Evolutionary conservation across 1,284 basidiomycete genomes (phyloP).

Genomic region (Caloboletus inedulis): DNA sequence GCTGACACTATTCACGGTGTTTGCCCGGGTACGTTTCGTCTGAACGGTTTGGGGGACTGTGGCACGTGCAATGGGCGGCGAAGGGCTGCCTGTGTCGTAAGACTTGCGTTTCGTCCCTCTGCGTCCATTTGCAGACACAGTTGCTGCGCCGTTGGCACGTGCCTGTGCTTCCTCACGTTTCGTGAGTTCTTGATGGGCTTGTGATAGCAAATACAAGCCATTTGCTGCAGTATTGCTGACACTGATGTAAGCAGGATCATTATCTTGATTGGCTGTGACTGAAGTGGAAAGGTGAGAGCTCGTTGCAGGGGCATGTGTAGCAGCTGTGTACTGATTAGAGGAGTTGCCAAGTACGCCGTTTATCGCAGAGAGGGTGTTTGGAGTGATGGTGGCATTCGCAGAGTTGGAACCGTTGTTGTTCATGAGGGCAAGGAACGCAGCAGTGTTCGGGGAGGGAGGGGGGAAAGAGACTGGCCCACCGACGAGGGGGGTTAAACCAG

Average conservation of each 20-base stretch:
- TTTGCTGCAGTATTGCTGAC: slow-evolving; percentile 69
- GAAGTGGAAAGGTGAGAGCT: slow-evolving; percentile 32
- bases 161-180: slow-evolving; percentile 83
- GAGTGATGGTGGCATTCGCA: slow-evolving; percentile 79
- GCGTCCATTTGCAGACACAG: slow-evolving; percentile 37
- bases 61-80: slow-evolving; percentile 30
- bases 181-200: slow-evolving; percentile 94
- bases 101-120: slow-evolving; percentile 68
- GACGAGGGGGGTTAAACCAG: slow-evolving; percentile 83
- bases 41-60: slow-evolving; percentile 19
- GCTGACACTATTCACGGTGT: slow-evolving; percentile 31
- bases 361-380: slow-evolving; percentile 84
- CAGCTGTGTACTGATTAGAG: slow-evolving; percentile 26
- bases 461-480: slow-evolving; percentile 75
- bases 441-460: slow-evolving; percentile 85
- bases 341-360: slow-evolving; percentile 61
- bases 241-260: slow-evolving; percentile 41
- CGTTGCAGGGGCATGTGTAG: slow-evolving; percentile 32
- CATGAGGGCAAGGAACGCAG: slow-evolving; percentile 91
- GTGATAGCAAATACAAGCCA: slow-evolving; percentile 88
- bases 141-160: slow-evolving; percentile 38
- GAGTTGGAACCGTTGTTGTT: slow-evolving; percentile 61
- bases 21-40: slow-evolving; percentile 49
- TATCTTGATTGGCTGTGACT: slow-evolving; percentile 34
- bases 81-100: slow-evolving; percentile 44